Evolutionary conservation across 2,329 filamentous ascomycete species (phyloP), one percentile per base, ranked within the genome.

Genomic region (Fulvia fulva): DNA sequence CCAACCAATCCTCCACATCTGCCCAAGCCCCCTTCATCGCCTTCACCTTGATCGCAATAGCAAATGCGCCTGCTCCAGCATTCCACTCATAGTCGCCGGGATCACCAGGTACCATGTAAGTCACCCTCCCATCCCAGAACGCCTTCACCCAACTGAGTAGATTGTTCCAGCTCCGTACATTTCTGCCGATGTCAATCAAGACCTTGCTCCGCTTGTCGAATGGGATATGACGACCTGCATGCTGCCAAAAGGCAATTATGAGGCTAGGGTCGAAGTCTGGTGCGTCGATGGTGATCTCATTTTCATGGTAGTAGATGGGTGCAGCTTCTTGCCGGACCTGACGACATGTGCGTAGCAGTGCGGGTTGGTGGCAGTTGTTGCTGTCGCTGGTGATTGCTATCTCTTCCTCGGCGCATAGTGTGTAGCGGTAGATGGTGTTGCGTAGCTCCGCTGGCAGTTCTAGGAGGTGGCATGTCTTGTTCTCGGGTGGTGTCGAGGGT

Each of bases 241-340:
- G 41, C 7, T n/a, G 41, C 41, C 16, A 44, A n/a, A 44, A 44
- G 8, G 16, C 8, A 16, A 44, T 9, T n/a, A 1, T 2, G 7
- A 44, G n/a, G 1, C 7, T 12, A 19, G 47, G 23, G 22, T 30
- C 8, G n/a, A 32, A 21, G 14, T 51, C 47, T 5, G 1, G 4
- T 22, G 44, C 25, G 23, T 12, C 1, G 8, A 46, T 6, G 14
- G 16, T 6, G 66, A 80, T 80, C 2, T 66, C 69, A 58, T 80
- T 80, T 60, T 78, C 74, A 21, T 75, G 72, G 55, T 80, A 80
- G 2, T 80, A 67, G 28, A 80, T 69, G 25, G 67, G 73, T 45
- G 74, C 72, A 21, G 70, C 78, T 70, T 80, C 78, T 22, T 72
- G 26, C 55, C 60, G 51, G 12, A 80, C 70, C n/a, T 73, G 65